Evolutionary conservation across 768 basidiomycete genomes (phyloP), one percentile per base, ranked within the genome.

Genomic region (Mrakia hoshinonis): DNA sequence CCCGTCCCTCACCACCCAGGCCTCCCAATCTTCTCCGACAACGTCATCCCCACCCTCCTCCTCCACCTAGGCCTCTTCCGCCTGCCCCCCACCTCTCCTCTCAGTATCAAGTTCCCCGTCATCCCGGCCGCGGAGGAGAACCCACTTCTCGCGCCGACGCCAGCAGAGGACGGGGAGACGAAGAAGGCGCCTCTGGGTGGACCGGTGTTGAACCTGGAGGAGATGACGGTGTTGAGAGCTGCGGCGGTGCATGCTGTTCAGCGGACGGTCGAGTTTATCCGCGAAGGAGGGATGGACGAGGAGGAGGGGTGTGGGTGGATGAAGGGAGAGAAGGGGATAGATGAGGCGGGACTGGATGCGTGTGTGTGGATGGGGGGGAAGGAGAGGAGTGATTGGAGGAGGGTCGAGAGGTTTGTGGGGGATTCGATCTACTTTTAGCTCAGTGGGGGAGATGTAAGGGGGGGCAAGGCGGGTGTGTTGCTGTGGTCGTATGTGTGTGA

Each of bases 361-460:
- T 92, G 89, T 89, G 78, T 92, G n/a, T 90, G 90, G 89, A 82
- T 85, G 39, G 84, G 89, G 5, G 89, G 89, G 47, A 91, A 92
- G 77, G 89, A 90, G 75, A 82, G 89, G 74, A 74, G 80, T 38
- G 90, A 90, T 78, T 91, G 90, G 76, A 81, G 88, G 64, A 79
- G 79, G 62, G 81, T 92, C 49, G 82, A 83, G 74, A 81, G 90
- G 74, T 89, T 91, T 76, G 87, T 84, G 77, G 81, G 82, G 68
- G 81, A 86, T 72, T 89, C 89, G 0, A 81, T 85, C 49, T 90
- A 86, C 78, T 93, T 90, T 78, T 92, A 22, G 26, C n/a, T n/a
- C n/a, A n/a, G n/a, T n/a, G n/a, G n/a, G n/a, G n/a, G n/a, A n/a
- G n/a, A n/a, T n/a, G n/a, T n/a, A n/a, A n/a, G n/a, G n/a, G n/a